A percentile compares a stretch with the other conserved stretches of the same genome.
phyloP scores from a whole-genome alignment of 164 flowering plant genomes.

The Tinospora cordifolia region DNA sequence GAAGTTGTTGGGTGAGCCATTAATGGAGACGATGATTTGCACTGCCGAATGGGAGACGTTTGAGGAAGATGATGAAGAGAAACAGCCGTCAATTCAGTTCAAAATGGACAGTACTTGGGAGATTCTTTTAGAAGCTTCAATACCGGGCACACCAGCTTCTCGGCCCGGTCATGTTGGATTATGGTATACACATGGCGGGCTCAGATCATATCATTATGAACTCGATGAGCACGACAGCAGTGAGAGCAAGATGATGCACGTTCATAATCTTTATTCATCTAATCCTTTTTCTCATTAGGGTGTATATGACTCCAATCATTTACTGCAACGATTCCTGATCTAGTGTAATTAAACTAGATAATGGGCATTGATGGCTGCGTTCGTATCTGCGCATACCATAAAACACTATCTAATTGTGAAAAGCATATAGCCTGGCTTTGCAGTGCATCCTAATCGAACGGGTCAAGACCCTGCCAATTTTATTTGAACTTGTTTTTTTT shows the following conservation, averaged over 20 bases:
- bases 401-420: no score
- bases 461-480: neutral
- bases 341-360: no score
- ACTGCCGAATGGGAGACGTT: conserved; percentile 28
- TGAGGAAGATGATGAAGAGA: conserved; percentile 20
- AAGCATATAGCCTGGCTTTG: no score
- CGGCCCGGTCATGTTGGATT: neutral
- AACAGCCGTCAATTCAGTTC: conserved; percentile 30
- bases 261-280: neutral
- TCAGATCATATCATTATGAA: neutral
- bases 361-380: no score
- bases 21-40: conserved; percentile 11
- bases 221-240: neutral
- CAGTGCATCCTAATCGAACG: neutral
- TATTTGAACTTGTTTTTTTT: no score
- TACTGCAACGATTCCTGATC: no score
- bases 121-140: conserved; percentile 41
- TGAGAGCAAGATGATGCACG: neutral
- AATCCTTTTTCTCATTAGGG: neutral
- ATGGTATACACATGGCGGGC: neutral
- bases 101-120: conserved; percentile 40
- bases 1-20: conserved; percentile 3
- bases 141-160: neutral
- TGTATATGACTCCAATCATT: no score
- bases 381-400: no score